Base-by-base conservation (phyloP, 495 filamentous ascomycete species). In the Echria macrotheca region DNA sequence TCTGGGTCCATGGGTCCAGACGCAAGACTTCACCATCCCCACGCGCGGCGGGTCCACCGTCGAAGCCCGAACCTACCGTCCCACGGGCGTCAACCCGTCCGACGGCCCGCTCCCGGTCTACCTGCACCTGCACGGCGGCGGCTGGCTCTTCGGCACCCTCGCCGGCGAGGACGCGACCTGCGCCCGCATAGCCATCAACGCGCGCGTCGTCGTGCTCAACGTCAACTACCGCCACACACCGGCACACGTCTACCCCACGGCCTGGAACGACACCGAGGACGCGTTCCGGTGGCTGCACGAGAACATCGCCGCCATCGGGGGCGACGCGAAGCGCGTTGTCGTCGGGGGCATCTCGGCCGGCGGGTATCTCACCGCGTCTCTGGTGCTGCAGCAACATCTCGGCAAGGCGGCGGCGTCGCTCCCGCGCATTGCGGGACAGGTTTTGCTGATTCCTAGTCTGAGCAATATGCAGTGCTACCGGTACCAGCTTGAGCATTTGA, bases 141-240 rank as follows among this genome's bases (percentile, higher is more conserved):
- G 44, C 19, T 46, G 33, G 17, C 29, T 46, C 17, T 66, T 68
- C 21, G 74, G 74, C 5, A 74, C 66, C 0, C 18, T 46, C 29
- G 28, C 29, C 12, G 12, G 28, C 44, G 44, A 46, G 11, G 44
- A 46, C 28, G 44, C 44, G 5, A 22, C 26, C 15, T 76, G 73
- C 52, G 51, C 69, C 5, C 65, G 69, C 18, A 62, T 74, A 22
- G 55, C 56, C 17, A 37, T 58, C 49, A 47, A 41, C 38, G 29
- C 48, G 3, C 7, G 45, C 19, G 49, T 62, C 4, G 55, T 64
- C 18, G 71, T 77, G 0, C 37, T 77, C 33, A 73, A 75, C 45
- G 53, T 75, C 10, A 70, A 71, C 49, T 74, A 75, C 57, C 67
- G 74, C 12, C 72, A 74, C 53, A 73, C 70, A 0, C 70, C 73